A percentile compares a stretch with the other conserved stretches of the same genome.
These are phyloP conservation scores for Epicoccum sorghinum DNA, from an alignment of 2,329 filamentous ascomycete genomes.

Conservation along the genomic window DNA sequence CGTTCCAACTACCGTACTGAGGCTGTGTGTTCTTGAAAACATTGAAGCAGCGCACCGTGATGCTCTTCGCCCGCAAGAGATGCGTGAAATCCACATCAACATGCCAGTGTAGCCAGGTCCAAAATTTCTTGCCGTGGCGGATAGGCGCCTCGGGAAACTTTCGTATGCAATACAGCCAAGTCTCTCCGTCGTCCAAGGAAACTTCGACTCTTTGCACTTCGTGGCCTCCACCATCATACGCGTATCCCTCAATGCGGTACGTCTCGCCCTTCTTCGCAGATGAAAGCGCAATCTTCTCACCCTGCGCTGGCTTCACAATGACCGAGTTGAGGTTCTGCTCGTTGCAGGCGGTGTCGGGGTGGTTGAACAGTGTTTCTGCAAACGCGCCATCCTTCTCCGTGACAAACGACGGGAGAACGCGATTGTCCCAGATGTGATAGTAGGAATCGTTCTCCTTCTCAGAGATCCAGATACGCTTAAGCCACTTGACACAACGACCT, in stretches of 20 bases:
- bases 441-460: constrained; percentile 56
- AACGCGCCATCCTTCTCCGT: constrained; percentile 57
- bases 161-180: constrained; percentile 59
- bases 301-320: constrained; percentile 53
- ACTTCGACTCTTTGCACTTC: constrained; percentile 60
- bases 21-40: constrained; percentile 61
- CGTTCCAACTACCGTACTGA: constrained; percentile 54
- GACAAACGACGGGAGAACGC: constrained; percentile 58
- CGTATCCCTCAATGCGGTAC: constrained; percentile 59
- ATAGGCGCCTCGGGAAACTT: constrained; percentile 57
- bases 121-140: constrained; percentile 60
- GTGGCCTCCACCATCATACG: constrained; percentile 57
- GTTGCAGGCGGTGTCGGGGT: constrained; percentile 54
- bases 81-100: constrained; percentile 56
- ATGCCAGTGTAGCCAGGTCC: constrained; percentile 62
- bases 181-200: constrained; percentile 55
- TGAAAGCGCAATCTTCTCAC: constrained; percentile 50
- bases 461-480: constrained; percentile 58
- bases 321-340: constrained; percentile 61
- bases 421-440: constrained; percentile 63
- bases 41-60: constrained; percentile 57
- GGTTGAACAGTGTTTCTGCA: constrained; percentile 54
- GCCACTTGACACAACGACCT: constrained; percentile 61
- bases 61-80: constrained; percentile 51
- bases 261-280: constrained; percentile 48